These are phyloP conservation scores for Chaetoceros muelleri DNA, from an alignment of 108 stramenopile genomes.

Conservation along the genomic window DNA sequence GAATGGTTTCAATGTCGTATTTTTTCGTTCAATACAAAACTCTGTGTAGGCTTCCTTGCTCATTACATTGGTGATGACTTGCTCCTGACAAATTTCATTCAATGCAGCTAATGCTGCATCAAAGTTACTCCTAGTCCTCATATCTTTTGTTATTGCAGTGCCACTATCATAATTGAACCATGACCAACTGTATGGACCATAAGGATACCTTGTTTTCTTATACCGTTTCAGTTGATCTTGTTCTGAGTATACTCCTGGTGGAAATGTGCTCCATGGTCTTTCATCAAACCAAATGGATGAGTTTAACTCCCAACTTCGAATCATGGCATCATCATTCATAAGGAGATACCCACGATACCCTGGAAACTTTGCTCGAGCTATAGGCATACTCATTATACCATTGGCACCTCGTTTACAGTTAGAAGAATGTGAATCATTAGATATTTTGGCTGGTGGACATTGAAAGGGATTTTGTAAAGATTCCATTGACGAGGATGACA, in stretches of 20 bases:
- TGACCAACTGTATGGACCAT: background rate
- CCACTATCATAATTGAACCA: background rate
- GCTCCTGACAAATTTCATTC: background rate
- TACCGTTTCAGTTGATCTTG: background rate
- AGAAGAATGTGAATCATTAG: no score
- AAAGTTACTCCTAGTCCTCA: background rate
- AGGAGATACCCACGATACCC: background rate
- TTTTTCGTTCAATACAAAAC: background rate
- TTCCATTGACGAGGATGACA: background rate
- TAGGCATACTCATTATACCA: background rate
- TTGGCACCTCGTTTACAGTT: background rate
- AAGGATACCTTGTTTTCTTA: background rate
- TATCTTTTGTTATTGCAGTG: background rate
- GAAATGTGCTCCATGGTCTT: background rate
- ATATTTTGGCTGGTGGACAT: background rate
- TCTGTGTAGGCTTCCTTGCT: background rate
- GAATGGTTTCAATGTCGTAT: background rate
- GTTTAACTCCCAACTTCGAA: background rate
- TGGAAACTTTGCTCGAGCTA: background rate
- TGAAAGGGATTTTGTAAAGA: background rate
- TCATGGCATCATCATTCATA: background rate
- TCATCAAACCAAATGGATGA: background rate
- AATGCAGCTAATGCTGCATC: background rate
- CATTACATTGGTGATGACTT: background rate
- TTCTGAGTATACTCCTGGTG: background rate